Evolutionary conservation across 345 rosid genomes (phyloP).

Genomic region (Limnanthes douglasii): DNA sequence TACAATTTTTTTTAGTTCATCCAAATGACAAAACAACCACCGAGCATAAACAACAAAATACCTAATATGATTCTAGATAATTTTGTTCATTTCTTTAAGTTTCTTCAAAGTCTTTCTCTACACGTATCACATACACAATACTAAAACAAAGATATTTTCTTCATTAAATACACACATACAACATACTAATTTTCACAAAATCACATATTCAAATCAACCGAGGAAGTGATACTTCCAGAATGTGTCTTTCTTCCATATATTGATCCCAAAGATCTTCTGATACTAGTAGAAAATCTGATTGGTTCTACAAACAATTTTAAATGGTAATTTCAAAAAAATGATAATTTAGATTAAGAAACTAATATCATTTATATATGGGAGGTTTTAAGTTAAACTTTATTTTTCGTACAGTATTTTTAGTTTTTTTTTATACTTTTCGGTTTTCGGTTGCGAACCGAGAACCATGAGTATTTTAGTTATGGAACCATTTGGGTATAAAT

Average conservation of each 20-base stretch:
- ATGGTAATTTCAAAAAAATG: not conserved
- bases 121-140: not conserved
- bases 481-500: too few species aligned
- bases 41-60: conserved; percentile 2
- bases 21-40: not conserved
- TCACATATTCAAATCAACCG: too few species aligned
- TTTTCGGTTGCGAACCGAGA: too few species aligned
- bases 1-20: not conserved
- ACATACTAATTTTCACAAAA: too few species aligned
- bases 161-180: not conserved
- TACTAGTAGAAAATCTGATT: conserved; percentile 55
- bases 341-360: too few species aligned
- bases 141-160: not conserved
- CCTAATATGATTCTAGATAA: conserved; percentile 50
- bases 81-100: conserved; percentile 41
- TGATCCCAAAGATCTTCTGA: conserved; percentile 35
- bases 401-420: too few species aligned
- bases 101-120: conserved; percentile 46
- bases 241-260: conserved; percentile 70
- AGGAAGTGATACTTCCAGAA: conserved; percentile 19
- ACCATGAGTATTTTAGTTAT: too few species aligned
- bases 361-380: too few species aligned
- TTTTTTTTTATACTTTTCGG: too few species aligned
- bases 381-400: too few species aligned
- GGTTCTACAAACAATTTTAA: conserved; percentile 23